A percentile compares a stretch with the other conserved stretches of the same genome.
These are phyloP conservation scores for Psilocybe subaeruginosa DNA, from an alignment of 768 basidiomycete genomes.

Conservation along the genomic window DNA sequence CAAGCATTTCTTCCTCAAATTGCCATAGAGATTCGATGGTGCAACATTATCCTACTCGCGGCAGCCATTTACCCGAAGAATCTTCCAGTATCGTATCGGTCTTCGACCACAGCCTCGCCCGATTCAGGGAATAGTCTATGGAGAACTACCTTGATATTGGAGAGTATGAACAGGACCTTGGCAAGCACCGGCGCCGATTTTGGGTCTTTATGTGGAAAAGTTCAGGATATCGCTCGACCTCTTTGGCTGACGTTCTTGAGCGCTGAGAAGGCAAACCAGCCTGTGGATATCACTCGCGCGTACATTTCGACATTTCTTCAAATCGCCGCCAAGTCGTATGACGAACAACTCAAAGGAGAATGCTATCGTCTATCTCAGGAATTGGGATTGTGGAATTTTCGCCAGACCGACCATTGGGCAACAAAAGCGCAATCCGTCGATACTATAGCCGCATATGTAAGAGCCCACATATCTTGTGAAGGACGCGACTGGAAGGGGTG, in stretches of 20 bases:
- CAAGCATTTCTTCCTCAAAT: slow-evolving; percentile 32
- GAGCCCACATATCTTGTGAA: slow-evolving; percentile 30
- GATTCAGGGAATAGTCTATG: slow-evolving; percentile 29
- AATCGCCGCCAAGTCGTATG: slow-evolving; percentile 40
- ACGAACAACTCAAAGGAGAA: slow-evolving; percentile 36
- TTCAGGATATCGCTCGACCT: slow-evolving; percentile 30
- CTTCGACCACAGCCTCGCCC: background rate
- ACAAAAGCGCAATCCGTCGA: slow-evolving; percentile 31
- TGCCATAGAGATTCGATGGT: slow-evolving; percentile 42
- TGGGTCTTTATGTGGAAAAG: background rate
- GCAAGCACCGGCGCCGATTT: slow-evolving; percentile 1
- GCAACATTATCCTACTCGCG: slow-evolving; percentile 41
- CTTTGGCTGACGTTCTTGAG: slow-evolving; percentile 48
- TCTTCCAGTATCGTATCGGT: background rate
- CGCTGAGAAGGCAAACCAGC: slow-evolving; percentile 8
- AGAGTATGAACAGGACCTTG: slow-evolving; percentile 36
- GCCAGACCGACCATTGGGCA: slow-evolving; percentile 13
- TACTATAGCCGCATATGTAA: slow-evolving; percentile 38
- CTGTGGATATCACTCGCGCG: slow-evolving; percentile 34
- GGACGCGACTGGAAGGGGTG: slow-evolving; percentile 31
- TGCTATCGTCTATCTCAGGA: slow-evolving; percentile 35
- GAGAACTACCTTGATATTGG: slow-evolving; percentile 45
- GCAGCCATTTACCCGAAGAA: slow-evolving; percentile 21
- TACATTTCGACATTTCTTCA: slow-evolving; percentile 48
- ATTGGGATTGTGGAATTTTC: slow-evolving; percentile 29